Percentiles rank a stretch among this genome's conserved stretches.
Conservation (phyloP, 371 early-diverging fungal genomes). For the Apophysomyces ossiformis region DNA sequence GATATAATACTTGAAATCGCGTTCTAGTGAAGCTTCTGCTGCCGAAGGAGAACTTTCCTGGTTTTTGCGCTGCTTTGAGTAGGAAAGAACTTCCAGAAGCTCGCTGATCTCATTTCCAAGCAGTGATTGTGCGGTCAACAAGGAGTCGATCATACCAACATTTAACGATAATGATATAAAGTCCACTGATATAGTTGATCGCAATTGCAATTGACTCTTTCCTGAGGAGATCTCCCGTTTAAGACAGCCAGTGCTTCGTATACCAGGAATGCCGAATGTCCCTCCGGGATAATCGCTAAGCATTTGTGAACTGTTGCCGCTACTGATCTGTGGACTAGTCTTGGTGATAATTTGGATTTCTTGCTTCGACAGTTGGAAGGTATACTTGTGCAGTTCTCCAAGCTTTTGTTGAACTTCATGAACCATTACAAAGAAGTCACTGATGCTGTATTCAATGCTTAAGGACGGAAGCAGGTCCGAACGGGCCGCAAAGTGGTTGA, state of each 20-base stretch:
- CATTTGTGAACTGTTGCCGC: slow-evolving; percentile 13
- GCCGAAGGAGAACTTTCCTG: background rate
- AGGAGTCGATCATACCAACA: slow-evolving; percentile 76
- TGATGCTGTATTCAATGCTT: slow-evolving; percentile 64
- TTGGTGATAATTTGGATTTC: slow-evolving; percentile 59
- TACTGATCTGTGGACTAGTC: slow-evolving; percentile 10
- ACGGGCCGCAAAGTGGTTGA: slow-evolving; percentile 61
- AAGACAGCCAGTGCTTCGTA: slow-evolving; percentile 62
- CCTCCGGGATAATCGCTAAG: slow-evolving; percentile 46
- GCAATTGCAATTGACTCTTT: slow-evolving; percentile 31
- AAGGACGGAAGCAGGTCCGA: slow-evolving; percentile 74
- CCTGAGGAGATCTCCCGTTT: slow-evolving; percentile 19
- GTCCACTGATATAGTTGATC: slow-evolving; percentile 66
- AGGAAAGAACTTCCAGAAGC: slow-evolving; percentile 70
- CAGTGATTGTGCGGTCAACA: slow-evolving; percentile 78
- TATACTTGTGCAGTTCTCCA: slow-evolving; percentile 47
- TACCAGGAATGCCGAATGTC: slow-evolving; percentile 63
- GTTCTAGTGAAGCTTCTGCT: background rate
- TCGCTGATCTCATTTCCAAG: slow-evolving; percentile 83
- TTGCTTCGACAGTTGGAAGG: slow-evolving; percentile 62
- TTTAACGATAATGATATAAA: slow-evolving; percentile 68
- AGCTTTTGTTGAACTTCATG: slow-evolving; percentile 47
- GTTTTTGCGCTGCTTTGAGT: slow-evolving; percentile 44
- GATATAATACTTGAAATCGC: slow-evolving; percentile 54
- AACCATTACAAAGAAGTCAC: slow-evolving; percentile 58